Conservation (phyloP, 345 rosid genomes). For the Turritis glabra region DNA sequence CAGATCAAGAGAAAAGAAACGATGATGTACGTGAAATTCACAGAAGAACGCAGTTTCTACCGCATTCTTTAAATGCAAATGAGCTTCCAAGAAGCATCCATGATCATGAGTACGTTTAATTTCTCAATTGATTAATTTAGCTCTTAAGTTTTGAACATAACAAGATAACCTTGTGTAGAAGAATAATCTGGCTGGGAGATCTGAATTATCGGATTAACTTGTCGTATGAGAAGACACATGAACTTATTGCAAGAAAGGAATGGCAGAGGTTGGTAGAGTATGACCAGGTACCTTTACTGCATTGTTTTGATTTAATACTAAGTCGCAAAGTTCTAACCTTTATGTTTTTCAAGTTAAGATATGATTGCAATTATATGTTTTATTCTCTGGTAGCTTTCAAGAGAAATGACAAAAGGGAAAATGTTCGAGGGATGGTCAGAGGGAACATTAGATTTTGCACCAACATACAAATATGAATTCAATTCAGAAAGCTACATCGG, state of each 20-base stretch:
- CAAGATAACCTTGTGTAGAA: slow-evolving; percentile 49
- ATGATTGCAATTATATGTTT: neutral
- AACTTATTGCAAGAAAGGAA: slow-evolving; percentile 61
- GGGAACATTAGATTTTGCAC: slow-evolving; percentile 68
- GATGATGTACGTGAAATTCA: slow-evolving; percentile 80
- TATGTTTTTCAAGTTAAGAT: neutral
- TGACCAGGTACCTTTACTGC: slow-evolving; percentile 67
- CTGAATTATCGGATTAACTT: slow-evolving; percentile 85
- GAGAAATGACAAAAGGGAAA: slow-evolving; percentile 65
- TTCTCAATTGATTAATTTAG: neutral
- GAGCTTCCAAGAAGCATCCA: slow-evolving; percentile 63
- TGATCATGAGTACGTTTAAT: slow-evolving; percentile 81
- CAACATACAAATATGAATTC: slow-evolving; percentile 86
- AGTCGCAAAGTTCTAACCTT: neutral
- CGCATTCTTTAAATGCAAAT: slow-evolving; percentile 40
- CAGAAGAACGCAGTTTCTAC: slow-evolving; percentile 67
- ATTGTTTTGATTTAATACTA: neutral
- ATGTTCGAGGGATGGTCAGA: slow-evolving; percentile 93
- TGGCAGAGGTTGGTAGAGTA: slow-evolving; percentile 72
- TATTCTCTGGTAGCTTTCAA: slow-evolving; percentile 55
- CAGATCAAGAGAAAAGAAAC: slow-evolving; percentile 80
- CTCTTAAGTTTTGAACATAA: neutral
- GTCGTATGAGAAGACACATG: slow-evolving; percentile 63
- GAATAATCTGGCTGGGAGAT: slow-evolving; percentile 91
- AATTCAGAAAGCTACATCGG: slow-evolving; percentile 74